A percentile compares a stretch with the other conserved stretches of the same genome.
Evolutionary conservation across 805 yeast genomes (phyloP).

Genomic region (Lipomyces kockii): DNA sequence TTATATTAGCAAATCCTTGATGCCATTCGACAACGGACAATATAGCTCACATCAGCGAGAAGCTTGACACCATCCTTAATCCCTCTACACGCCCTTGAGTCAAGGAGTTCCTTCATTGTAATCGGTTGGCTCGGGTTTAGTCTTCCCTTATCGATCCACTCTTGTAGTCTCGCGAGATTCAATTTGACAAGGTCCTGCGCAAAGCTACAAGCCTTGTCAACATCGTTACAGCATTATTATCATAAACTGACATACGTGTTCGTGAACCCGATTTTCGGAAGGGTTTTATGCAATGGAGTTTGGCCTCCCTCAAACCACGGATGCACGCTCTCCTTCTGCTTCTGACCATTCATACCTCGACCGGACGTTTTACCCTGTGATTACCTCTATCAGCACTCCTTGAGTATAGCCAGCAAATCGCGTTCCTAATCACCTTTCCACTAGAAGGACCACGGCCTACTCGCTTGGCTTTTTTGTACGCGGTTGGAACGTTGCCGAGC

Average conservation of each 20-base stretch:
- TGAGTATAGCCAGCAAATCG: background rate
- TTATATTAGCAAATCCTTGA: conserved; percentile 40
- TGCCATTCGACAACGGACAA: background rate
- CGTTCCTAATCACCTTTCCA: conserved; percentile 47
- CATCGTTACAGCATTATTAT: background rate
- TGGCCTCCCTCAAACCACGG: conserved; percentile 99
- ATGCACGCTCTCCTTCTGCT: conserved; percentile 89
- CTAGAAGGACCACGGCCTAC: conserved; percentile 87
- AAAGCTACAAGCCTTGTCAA: background rate
- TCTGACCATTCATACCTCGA: conserved; percentile 98
- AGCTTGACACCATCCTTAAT: conserved; percentile 81
- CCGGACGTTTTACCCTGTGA: conserved; percentile 91
- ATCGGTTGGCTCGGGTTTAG: conserved; percentile 57
- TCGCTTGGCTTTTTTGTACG: conserved; percentile 59
- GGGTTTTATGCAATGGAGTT: conserved; percentile 81
- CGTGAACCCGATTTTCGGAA: conserved; percentile 88
- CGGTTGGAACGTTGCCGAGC: conserved; percentile 28
- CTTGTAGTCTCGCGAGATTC: conserved; percentile 70
- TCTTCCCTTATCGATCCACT: conserved; percentile 70
- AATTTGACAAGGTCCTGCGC: conserved; percentile 46
- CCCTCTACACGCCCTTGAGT: conserved; percentile 73
- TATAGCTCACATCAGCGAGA: conserved; percentile 58
- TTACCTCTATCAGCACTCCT: background rate
- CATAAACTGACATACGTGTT: conserved; percentile 18
- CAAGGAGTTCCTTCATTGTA: conserved; percentile 76